These are phyloP conservation scores for Claviceps africana DNA, from an alignment of 2,329 filamentous ascomycete species.

Conservation along the genomic window DNA sequence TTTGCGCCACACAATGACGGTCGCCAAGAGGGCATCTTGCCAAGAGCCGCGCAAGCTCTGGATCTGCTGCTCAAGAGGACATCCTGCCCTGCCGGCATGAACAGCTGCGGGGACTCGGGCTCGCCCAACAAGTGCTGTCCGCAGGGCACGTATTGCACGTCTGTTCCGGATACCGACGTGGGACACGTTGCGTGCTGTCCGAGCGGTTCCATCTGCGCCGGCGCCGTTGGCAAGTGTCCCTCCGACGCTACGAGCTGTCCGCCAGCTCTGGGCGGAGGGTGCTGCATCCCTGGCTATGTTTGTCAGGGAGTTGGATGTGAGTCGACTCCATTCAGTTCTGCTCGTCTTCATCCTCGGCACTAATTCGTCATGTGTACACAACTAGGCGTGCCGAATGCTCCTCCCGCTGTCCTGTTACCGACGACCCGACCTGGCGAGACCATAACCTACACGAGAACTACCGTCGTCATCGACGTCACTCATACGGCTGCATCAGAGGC, in stretches of 20 bases:
- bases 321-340: slow-evolving; percentile 14
- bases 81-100: slow-evolving; percentile 55
- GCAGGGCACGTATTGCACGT: slow-evolving; percentile 50
- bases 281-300: slow-evolving; percentile 57
- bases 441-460: slow-evolving; percentile 26
- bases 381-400: slow-evolving; percentile 20
- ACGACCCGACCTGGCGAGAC: slow-evolving; percentile 14
- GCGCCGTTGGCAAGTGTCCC: slow-evolving; percentile 47
- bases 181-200: slow-evolving; percentile 67
- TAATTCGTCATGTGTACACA: not conserved
- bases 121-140: slow-evolving; percentile 61
- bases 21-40: slow-evolving; percentile 18
- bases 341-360: not conserved
- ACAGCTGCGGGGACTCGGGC: slow-evolving; percentile 48
- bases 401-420: slow-evolving; percentile 9
- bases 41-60: slow-evolving; percentile 32
- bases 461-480: slow-evolving; percentile 8
- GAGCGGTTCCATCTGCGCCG: slow-evolving; percentile 46
- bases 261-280: slow-evolving; percentile 53
- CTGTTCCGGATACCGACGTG: slow-evolving; percentile 45
- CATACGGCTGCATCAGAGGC: slow-evolving; percentile 14
- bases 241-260: slow-evolving; percentile 51
- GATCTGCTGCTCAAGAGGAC: slow-evolving; percentile 39
- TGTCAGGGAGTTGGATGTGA: slow-evolving; percentile 60
- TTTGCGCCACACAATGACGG: slow-evolving; percentile 33